phyloP scores from a whole-genome alignment of 1,284 basidiomycete species.

The Ustanciosporium gigantosporum region DNA sequence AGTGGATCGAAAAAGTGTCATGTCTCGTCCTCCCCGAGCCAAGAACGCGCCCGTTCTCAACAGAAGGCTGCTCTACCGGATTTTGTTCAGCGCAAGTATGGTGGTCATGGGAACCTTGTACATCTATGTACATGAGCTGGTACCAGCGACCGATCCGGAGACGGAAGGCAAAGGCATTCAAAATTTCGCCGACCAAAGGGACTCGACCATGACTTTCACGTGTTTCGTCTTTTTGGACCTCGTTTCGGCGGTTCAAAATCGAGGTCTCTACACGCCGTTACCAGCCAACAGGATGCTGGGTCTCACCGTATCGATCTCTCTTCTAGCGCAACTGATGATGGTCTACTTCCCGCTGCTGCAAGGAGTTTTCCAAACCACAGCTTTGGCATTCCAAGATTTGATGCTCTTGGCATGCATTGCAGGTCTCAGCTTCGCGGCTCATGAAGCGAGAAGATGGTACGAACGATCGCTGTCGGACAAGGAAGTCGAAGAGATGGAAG shows the following conservation, averaged over 20 bases:
- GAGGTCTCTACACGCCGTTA: conserved; percentile 65
- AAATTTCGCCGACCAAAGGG: conserved; percentile 21
- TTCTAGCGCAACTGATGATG: conserved; percentile 78
- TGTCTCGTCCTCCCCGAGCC: conserved; percentile 74
- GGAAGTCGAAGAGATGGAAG: conserved; percentile 6
- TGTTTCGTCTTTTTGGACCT: conserved; percentile 96
- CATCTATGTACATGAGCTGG: conserved; percentile 70
- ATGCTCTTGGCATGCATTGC: conserved; percentile 74
- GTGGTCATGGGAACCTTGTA: conserved; percentile 88
- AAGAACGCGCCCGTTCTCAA: conserved; percentile 88
- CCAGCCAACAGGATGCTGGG: conserved; percentile 80
- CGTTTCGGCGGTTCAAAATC: conserved; percentile 89
- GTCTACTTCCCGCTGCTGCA: conserved; percentile 91
- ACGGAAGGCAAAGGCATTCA: neutral
- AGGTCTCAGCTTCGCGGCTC: conserved; percentile 71
- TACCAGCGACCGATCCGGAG: conserved; percentile 65
- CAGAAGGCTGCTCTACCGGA: conserved; percentile 72
- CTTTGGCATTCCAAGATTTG: conserved; percentile 73
- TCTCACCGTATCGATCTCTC: conserved; percentile 80
- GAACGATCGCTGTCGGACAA: conserved; percentile 64
- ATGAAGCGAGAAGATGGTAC: conserved; percentile 78
- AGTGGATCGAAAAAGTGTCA: conserved; percentile 85
- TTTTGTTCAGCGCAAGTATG: conserved; percentile 85
- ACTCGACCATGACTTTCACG: conserved; percentile 73
- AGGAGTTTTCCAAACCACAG: conserved; percentile 87